These are phyloP conservation scores for Mortierella sp. DNA, from an alignment of 371 early-diverging fungal genomes.

Conservation along the genomic window DNA sequence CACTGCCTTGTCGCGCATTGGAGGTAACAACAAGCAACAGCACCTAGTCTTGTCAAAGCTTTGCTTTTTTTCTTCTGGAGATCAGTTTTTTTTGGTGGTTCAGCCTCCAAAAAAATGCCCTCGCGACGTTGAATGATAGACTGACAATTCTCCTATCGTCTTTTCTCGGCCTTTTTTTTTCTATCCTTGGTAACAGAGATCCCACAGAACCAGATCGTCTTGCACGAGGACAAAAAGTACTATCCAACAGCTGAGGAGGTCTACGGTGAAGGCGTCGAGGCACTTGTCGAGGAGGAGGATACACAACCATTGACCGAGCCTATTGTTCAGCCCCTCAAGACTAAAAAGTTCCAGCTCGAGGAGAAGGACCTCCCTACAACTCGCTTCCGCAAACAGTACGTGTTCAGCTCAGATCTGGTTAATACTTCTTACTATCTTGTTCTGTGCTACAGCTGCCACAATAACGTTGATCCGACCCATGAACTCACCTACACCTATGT, in stretches of 20 bases:
- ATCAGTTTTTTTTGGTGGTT: slow-evolving; percentile 16
- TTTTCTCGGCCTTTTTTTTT: slow-evolving; percentile 8
- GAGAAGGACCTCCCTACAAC: slow-evolving; percentile 91
- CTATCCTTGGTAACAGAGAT: slow-evolving; percentile 61
- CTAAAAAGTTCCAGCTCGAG: slow-evolving; percentile 86
- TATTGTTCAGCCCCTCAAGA: slow-evolving; percentile 92
- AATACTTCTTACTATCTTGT: not conserved
- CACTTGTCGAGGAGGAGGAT: slow-evolving; percentile 97
- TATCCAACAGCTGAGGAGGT: slow-evolving; percentile 98
- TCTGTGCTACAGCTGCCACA: too few species aligned
- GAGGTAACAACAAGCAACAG: slow-evolving; percentile 41
- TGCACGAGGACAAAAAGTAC: slow-evolving; percentile 98
- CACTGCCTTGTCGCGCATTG: slow-evolving; percentile 58
- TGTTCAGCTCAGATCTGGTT: not conserved
- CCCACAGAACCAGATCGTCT: slow-evolving; percentile 85
- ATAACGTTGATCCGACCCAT: not conserved
- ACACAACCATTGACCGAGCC: slow-evolving; percentile 97
- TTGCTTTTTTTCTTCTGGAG: not conserved
- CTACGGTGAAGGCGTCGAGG: slow-evolving; percentile 97
- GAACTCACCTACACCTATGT: not conserved
- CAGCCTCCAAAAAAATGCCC: not conserved
- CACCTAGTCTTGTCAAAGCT: not conserved
- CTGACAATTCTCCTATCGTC: not conserved
- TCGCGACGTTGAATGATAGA: not conserved
- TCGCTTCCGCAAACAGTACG: slow-evolving; percentile 89